Base-by-base conservation (phyloP, 805 yeast genomes). In the Kodamaea kakaduensis region DNA sequence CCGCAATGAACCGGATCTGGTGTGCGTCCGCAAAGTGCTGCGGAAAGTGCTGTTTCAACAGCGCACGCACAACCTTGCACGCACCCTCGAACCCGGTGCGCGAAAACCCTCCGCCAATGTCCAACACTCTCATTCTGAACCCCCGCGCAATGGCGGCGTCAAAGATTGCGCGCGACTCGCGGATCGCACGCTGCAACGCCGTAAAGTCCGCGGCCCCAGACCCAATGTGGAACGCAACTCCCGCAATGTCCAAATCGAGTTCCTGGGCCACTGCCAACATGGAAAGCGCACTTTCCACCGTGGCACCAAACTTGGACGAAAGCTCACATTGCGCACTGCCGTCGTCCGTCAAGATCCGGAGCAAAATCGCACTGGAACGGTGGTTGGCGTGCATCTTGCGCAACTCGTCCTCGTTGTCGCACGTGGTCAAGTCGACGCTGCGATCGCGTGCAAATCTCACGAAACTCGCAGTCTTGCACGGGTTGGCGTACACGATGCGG, bases 151-250 rank as follows among this genome's bases (percentile, higher is more conserved):
- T 41, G 6, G 78, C 95, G 38, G 60, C 51, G 36, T 81, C 81
- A 51, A 89, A 90, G 3, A 89, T 75, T 6, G 46, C 38, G 33
- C 77, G 73, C 2, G 96, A 75, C 52, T 87, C 95, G 35, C 62
- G 56, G 24, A 87, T 75, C 0, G 97, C 96, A 42, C 75, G 74
- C 38, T 67, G 68, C 45, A 85, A 73, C 3, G 90, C 73, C 27
- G 64, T 57, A 37, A 78, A 73, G 54, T 86, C 93, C 34, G 74
- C 74, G 9, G 95, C 90, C 21, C 97, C 97, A 2, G 96, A 85
- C 1, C 98, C 98, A 41, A 89, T 85, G 57, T 90, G 98, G 73
- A 90, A 90, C 3, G 96, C 88, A 22, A 89, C 89, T 34, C 98
- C 98, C 10, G 64, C 76, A 23, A 90, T 73, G 41, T 75, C 65